Percentiles rank a stretch among this genome's conserved stretches.
phyloP scores from a whole-genome alignment of 1,139 yeast genomes.

The Pneumocystis jirovecii region DNA sequence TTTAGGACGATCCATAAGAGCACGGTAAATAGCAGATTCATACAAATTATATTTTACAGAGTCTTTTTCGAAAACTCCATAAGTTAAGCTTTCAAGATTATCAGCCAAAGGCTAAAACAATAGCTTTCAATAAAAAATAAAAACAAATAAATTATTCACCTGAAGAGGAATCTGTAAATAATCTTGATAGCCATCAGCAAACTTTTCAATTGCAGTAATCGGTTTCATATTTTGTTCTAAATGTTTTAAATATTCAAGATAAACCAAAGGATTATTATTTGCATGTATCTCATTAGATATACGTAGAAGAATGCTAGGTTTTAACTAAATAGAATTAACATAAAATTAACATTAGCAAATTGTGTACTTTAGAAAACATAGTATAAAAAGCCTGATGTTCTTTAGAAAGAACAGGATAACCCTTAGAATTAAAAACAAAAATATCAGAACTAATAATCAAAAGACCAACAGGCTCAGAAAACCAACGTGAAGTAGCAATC shows the following conservation, averaged over 20 bases:
- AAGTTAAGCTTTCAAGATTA: slow-evolving; percentile 43
- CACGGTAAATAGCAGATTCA: slow-evolving; percentile 47
- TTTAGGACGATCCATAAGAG: slow-evolving; percentile 30
- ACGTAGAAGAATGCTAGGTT: slow-evolving; percentile 24
- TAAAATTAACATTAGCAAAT: background rate
- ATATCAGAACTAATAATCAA: slow-evolving; percentile 38
- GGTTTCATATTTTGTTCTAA: slow-evolving; percentile 27
- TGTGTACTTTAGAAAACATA: background rate
- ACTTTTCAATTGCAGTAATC: slow-evolving; percentile 23
- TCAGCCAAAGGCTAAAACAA: slow-evolving; percentile 41
- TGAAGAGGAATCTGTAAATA: slow-evolving; percentile 43
- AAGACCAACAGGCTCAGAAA: slow-evolving; percentile 47
- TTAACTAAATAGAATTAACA: slow-evolving; percentile 13
- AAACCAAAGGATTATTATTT: slow-evolving; percentile 33
- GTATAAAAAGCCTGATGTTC: slow-evolving; percentile 32
- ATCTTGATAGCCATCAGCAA: slow-evolving; percentile 28
- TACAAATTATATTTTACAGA: slow-evolving; percentile 50
- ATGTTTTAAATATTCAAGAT: slow-evolving; percentile 40
- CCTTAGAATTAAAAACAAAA: slow-evolving; percentile 42
- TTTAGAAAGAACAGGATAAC: slow-evolving; percentile 47
- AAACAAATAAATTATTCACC: background rate
- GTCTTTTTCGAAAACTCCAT: slow-evolving; percentile 59
- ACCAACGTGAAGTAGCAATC: slow-evolving; percentile 41
- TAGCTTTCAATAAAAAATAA: background rate
- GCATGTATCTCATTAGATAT: slow-evolving; percentile 18